phyloP scores from a whole-genome alignment of 2,329 filamentous ascomycete species.

The Aspergillus tanneri region DNA sequence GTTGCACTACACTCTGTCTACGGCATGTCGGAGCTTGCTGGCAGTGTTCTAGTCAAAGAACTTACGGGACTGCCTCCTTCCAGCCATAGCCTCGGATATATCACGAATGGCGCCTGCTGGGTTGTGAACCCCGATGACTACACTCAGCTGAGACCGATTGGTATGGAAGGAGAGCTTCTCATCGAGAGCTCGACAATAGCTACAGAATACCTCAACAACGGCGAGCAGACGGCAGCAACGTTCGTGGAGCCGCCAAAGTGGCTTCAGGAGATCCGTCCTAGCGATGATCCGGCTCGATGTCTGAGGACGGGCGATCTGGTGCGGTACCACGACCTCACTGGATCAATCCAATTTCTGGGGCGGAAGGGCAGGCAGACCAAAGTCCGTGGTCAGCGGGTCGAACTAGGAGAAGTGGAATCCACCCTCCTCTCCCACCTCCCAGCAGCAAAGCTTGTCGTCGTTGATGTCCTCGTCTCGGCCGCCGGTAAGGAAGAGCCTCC shows the following conservation, averaged over 20 bases:
- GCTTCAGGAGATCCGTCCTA: not conserved
- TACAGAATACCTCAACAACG: not conserved
- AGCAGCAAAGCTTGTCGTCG: too few species aligned
- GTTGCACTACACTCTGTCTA: constrained; percentile 1
- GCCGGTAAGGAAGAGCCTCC: too few species aligned
- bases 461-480: too few species aligned
- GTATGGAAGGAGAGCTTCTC: constrained; percentile 3
- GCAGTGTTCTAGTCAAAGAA: not conserved
- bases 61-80: not conserved
- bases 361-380: too few species aligned
- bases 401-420: constrained; percentile 12
- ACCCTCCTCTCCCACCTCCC: not conserved
- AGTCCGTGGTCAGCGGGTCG: not conserved
- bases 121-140: not conserved
- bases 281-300: too few species aligned
- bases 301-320: too few species aligned
- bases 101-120: not conserved
- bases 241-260: constrained; percentile 5
- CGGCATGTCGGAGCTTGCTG: constrained; percentile 13
- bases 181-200: not conserved
- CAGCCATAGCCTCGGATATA: not conserved
- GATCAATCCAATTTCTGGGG: too few species aligned
- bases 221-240: not conserved
- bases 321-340: too few species aligned
- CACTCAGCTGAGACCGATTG: constrained; percentile 6